These are phyloP conservation scores for Annulohypoxylon nitens DNA, from an alignment of 495 filamentous ascomycete species.

Conservation along the genomic window DNA sequence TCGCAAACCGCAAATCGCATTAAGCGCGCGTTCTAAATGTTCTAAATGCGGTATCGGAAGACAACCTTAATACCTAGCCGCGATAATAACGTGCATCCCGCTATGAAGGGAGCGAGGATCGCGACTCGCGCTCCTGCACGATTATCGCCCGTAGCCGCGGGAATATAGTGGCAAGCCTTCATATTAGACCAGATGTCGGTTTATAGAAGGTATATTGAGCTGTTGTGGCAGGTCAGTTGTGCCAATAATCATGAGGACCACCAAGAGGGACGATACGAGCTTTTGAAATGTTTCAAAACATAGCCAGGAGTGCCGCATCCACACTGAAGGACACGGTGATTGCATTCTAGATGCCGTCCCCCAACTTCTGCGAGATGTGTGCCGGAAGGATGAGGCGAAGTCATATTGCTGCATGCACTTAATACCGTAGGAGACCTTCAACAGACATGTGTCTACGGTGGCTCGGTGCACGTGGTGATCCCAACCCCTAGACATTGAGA, in stretches of 20 bases:
- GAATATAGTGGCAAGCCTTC: not conserved
- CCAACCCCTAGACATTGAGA: constrained; percentile 7
- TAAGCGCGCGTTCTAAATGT: constrained; percentile 19
- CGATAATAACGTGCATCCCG: not conserved
- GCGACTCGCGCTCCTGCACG: constrained; percentile 5
- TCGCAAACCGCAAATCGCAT: not conserved
- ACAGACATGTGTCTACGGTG: not conserved
- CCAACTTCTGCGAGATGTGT: constrained; percentile 14
- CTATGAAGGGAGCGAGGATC: constrained; percentile 5
- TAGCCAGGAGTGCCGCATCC: constrained; percentile 4
- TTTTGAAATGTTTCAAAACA: constrained; percentile 32
- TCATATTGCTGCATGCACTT: constrained; percentile 12
- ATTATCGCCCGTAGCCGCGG: constrained; percentile 1
- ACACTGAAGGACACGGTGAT: not conserved
- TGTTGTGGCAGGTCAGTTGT: constrained; percentile 32
- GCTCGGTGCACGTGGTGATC: constrained; percentile 12
- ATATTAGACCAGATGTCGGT: constrained; percentile 7
- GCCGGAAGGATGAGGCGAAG: constrained; percentile 41
- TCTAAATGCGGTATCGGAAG: constrained; percentile 26
- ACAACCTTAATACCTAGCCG: not conserved
- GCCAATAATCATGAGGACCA: constrained; percentile 19
- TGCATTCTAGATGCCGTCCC: constrained; percentile 16
- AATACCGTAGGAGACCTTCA: not conserved
- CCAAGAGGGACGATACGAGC: constrained; percentile 19
- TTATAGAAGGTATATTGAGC: constrained; percentile 11